Percentiles rank a stretch among this genome's conserved stretches.
phyloP scores from a whole-genome alignment of 306 rosid species.

The Prunus padus region DNA sequence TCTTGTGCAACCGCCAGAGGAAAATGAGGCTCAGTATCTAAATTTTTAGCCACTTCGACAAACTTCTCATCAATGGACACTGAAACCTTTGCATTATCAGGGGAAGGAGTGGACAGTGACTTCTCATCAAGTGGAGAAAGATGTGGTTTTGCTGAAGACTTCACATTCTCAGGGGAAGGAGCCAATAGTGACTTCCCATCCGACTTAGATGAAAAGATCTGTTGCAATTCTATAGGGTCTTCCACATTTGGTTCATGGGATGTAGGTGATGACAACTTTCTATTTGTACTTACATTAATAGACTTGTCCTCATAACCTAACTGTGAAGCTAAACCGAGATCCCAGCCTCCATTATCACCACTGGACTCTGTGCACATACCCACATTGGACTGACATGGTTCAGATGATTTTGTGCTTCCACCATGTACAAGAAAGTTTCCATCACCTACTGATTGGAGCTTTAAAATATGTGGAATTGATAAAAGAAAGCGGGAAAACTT shows the following conservation, averaged over 20 bases:
- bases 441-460: slow-evolving; percentile 25
- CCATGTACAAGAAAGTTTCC: slow-evolving; percentile 29
- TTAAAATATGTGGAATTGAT: slow-evolving; percentile 45
- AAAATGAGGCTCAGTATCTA: slow-evolving; percentile 24
- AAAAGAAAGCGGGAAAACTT: slow-evolving; percentile 50
- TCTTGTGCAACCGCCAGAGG: slow-evolving; percentile 15
- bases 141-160: not conserved
- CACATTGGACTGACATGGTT: slow-evolving; percentile 22
- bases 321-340: slow-evolving; percentile 24
- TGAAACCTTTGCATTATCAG: slow-evolving; percentile 14
- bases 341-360: slow-evolving; percentile 26
- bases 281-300: slow-evolving; percentile 17
- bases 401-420: slow-evolving; percentile 22
- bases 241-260: slow-evolving; percentile 20
- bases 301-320: slow-evolving; percentile 27
- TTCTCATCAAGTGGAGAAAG: slow-evolving; percentile 14
- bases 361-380: slow-evolving; percentile 13
- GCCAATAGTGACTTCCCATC: slow-evolving; percentile 18
- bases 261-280: slow-evolving; percentile 19
- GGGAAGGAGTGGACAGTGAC: slow-evolving; percentile 22
- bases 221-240: slow-evolving; percentile 28
- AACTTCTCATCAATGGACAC: slow-evolving; percentile 15
- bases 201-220: not conserved
- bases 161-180: not conserved
- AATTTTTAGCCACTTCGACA: slow-evolving; percentile 13